A percentile compares a stretch with the other conserved stretches of the same genome.
These are phyloP conservation scores for Pseudognaphalium luteoalbum DNA, from an alignment of 129 eudicot species.

Conservation along the genomic window DNA sequence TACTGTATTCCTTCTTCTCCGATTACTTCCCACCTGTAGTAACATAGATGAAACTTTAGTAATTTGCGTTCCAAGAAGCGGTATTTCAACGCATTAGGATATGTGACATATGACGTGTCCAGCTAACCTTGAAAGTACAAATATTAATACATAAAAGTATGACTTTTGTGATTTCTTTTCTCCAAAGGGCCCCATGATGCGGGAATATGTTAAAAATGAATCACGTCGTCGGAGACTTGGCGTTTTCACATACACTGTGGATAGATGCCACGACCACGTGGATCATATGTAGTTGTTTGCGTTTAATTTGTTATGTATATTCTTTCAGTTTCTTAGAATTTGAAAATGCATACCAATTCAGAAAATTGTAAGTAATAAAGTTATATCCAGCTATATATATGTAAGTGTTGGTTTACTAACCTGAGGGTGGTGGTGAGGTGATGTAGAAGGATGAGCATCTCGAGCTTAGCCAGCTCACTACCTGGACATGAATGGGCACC, in stretches of 20 bases:
- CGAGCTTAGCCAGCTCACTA: constrained; percentile 86
- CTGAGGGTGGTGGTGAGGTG: constrained; percentile 73
- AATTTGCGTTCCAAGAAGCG: neutral
- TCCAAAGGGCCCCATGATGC: too few relatives aligned
- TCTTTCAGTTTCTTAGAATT: too few relatives aligned
- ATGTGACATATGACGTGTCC: too few relatives aligned
- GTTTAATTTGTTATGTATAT: too few relatives aligned
- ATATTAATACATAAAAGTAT: too few relatives aligned
- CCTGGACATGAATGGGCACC: constrained; percentile 93
- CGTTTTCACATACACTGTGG: neutral
- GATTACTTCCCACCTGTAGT: constrained; percentile 64
- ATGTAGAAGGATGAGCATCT: constrained; percentile 77
- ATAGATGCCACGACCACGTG: neutral
- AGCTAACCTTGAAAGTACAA: neutral
- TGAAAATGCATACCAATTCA: too few relatives aligned
- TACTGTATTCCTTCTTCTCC: constrained; percentile 78
- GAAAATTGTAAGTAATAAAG: too few relatives aligned
- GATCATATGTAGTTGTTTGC: too few relatives aligned
- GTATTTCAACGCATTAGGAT: neutral
- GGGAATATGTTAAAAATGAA: constrained; percentile 1
- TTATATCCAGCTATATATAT: too few relatives aligned
- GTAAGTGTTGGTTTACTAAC: constrained; percentile 20
- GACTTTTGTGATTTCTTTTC: too few relatives aligned
- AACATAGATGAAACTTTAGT: neutral
- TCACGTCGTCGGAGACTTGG: constrained; percentile 10